These are phyloP conservation scores for Trichoderma breve DNA, from an alignment of 2,329 filamentous ascomycete genomes.

Conservation along the genomic window DNA sequence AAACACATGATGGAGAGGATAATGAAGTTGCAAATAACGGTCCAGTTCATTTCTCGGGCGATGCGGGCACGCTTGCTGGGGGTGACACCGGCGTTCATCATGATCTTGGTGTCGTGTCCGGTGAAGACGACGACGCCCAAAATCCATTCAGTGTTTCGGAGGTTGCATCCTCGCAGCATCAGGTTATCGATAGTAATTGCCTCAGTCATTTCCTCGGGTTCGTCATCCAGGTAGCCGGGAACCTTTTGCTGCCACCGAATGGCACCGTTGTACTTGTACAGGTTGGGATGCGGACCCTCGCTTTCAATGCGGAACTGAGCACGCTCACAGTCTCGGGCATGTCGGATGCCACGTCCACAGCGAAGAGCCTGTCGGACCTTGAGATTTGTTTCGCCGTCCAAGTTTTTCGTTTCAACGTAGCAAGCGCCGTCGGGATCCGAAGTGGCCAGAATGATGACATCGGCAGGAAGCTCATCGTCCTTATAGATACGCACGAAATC, in stretches of 20 bases:
- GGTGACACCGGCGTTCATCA: conserved; percentile 96
- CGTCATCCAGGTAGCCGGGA: conserved; percentile 58
- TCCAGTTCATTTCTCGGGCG: conserved; percentile 91
- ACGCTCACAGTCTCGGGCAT: conserved; percentile 88
- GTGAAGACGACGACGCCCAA: conserved; percentile 92
- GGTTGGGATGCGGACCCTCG: conserved; percentile 85
- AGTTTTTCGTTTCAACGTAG: conserved; percentile 96
- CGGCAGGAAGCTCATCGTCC: conserved; percentile 90
- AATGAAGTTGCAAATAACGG: conserved; percentile 94
- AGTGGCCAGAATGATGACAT: conserved; percentile 87
- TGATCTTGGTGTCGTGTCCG: conserved; percentile 95
- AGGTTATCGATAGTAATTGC: conserved; percentile 94
- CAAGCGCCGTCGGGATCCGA: conserved; percentile 93
- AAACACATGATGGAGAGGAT: conserved; percentile 89
- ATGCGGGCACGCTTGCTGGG: conserved; percentile 91
- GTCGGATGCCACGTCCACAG: conserved; percentile 76
- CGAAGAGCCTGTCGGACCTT: conserved; percentile 92
- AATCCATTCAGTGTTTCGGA: conserved; percentile 95
- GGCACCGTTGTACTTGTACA: conserved; percentile 92
- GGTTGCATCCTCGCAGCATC: conserved; percentile 85
- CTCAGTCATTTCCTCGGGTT: conserved; percentile 78
- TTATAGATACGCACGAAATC: conserved; percentile 97
- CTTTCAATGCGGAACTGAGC: conserved; percentile 87
- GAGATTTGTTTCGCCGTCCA: conserved; percentile 96
- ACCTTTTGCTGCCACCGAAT: conserved; percentile 81